Evolutionary conservation across 148 eudicot species (phyloP), one percentile per base, ranked within the genome.

Genomic region (Nyssa sinensis): DNA sequence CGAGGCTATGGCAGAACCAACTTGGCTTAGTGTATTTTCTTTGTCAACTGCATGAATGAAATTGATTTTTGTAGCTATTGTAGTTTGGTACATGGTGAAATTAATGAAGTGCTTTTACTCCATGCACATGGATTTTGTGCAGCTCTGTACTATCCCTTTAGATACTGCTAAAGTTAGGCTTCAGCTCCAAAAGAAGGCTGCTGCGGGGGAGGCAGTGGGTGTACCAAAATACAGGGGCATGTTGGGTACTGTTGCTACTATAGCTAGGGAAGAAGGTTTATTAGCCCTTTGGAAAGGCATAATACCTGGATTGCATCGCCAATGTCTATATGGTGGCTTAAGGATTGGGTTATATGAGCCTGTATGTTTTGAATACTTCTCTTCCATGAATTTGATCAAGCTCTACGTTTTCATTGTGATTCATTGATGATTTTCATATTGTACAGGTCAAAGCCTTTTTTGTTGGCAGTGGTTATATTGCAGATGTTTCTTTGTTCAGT

Each of bases 121-220:
- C 16, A 10, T 25, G 14, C 25, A 11, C 47, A 5, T 51, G 59
- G 28, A 35, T 23, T 59, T 68, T 67, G 72, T 81, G 86, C 86
- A 89, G 93, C 77, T 89, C 66, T 89, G 85, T 79, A 89, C 93
- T 63, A 76, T 89, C 66, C 93, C 93, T 66, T 66, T 89, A 69
- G 93, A 89, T 80, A 83, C 82, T 27, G 93, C 91, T 51, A 89
- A 89, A 80, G 93, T 89, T 62, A 83, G 91, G 80, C 87, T 89
- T 72, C 93, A 89, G 69, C 93, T 89, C 62, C 93, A 89, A 59
- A 85, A 81, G 77, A 85, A 84, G 76, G 77, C 84, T 55, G 66
- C 83, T 39, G 16, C 76, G 1, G 83, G 75, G 39, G 91, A 87
- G 69, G 93, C 80, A 66, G 75, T 70, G 53, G 81, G 68, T 55